Conservation (phyloP, 306 rosid genomes). For the Pyrus bretschneideri region DNA sequence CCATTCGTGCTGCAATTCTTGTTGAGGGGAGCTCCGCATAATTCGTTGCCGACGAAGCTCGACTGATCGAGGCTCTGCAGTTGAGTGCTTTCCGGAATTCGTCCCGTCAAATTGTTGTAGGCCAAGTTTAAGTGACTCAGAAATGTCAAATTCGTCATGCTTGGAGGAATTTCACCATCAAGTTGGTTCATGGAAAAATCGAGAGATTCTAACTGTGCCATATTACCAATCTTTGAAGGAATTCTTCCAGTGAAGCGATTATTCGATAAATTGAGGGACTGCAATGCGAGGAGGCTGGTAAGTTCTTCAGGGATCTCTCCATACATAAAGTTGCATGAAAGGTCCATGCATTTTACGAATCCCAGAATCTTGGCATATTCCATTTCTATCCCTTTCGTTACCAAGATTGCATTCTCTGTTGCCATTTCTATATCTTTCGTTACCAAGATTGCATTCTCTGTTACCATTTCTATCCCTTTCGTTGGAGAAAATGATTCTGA, state of each 20-base stretch:
- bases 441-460: not conserved
- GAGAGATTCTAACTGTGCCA: not conserved
- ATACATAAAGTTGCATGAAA: not conserved
- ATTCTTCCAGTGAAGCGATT: not conserved
- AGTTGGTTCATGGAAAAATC: slow-evolving; percentile 6
- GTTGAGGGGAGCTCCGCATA: not conserved
- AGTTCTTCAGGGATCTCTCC: slow-evolving; percentile 6
- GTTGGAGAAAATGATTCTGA: too few relatives aligned
- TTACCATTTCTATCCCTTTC: too few relatives aligned
- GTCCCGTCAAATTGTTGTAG: too few relatives aligned
- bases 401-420: not conserved
- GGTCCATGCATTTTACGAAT: not conserved
- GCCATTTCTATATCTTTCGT: too few relatives aligned
- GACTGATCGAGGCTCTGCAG: not conserved
- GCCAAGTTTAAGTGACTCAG: too few relatives aligned
- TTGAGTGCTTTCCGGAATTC: not conserved
- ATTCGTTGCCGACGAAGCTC: not conserved
- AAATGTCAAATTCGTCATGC: not conserved
- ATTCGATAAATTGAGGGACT: not conserved
- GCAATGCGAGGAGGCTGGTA: not conserved
- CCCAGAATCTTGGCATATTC: not conserved
- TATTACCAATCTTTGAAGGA: not conserved
- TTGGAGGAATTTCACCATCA: slow-evolving; percentile 3
- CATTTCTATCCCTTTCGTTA: not conserved
- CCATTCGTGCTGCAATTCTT: not conserved